Evolutionary conservation across 805 yeast species (phyloP), one percentile per base, ranked within the genome.

Genomic region (Naumovozyma baii): DNA sequence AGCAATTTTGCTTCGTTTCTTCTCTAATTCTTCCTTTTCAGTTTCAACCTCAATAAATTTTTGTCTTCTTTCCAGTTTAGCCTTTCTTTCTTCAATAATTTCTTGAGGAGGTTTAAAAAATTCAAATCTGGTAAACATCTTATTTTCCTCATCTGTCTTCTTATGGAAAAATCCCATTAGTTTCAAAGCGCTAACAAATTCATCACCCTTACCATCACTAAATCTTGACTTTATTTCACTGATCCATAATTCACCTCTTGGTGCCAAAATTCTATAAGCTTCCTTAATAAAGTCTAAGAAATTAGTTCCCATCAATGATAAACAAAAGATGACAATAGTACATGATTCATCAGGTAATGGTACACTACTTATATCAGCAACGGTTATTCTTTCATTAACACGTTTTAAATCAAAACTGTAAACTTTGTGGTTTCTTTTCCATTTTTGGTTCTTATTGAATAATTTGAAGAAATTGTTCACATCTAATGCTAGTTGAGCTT

Each of bases 221-320:
- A 92, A 84, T 54, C 99, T 70, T 1, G 96, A 85, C 62, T 90
- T 90, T 63, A 92, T 92, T 59, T 92, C 99, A 2, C 97, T 92
- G 35, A 92, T 86, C 98, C 98, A 92, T 35, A 92, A 64, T 58
- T 90, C 95, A 19, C 99, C 97, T 44, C 86, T 72, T 33, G 95
- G 95, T 8, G 86, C 80, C 39, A 92, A 67, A 14, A 92, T 69
- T 53, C 99, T 71, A 55, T 83, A 72, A 0, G 96, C 97, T 58
- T 92, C 99, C 42, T 78, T 70, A 39, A 92, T 76, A 56, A 92
- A 92, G 57, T 92, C 97, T 44, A 88, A 66, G 57, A 90, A 87
- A 57, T 92, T 92, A 3, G 97, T 90, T 3, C 99, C 98, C 99
- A 92, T 92, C 43, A 92, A 68, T 0, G 97, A 92, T 37, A 92